These are phyloP conservation scores for Xerocomellus dryophilus DNA, from an alignment of 768 basidiomycete genomes.

Conservation along the genomic window DNA sequence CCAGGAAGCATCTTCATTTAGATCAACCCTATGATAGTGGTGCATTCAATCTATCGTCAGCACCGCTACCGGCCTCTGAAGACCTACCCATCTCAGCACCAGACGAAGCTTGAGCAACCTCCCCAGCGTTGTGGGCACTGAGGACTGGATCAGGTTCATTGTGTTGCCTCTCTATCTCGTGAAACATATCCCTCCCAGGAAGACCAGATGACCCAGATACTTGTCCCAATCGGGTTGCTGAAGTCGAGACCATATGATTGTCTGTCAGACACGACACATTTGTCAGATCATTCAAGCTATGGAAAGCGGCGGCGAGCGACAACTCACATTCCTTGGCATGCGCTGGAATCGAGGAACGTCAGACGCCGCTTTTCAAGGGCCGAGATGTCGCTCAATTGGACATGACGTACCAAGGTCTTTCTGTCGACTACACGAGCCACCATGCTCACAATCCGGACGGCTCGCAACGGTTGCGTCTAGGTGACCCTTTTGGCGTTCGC, in stretches of 20 bases:
- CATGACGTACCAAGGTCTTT: constrained; percentile 57
- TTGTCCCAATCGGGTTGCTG: background rate
- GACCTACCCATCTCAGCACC: background rate
- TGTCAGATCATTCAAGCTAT: background rate
- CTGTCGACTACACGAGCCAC: constrained; percentile 56
- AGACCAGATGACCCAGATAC: constrained; percentile 1
- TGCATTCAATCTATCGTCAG: background rate
- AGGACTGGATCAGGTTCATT: background rate
- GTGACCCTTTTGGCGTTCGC: constrained; percentile 69
- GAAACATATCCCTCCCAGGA: background rate
- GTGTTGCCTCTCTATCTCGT: constrained; percentile 1
- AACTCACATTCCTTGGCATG: constrained; percentile 76
- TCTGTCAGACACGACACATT: constrained; percentile 26
- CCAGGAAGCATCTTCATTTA: background rate
- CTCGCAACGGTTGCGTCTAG: constrained; percentile 52
- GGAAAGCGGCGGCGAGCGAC: background rate
- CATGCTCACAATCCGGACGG: constrained; percentile 69
- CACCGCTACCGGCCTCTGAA: background rate
- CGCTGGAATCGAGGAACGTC: constrained; percentile 35
- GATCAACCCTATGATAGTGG: background rate
- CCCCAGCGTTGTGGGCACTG: background rate
- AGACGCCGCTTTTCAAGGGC: constrained; percentile 7
- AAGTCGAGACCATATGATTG: constrained; percentile 37
- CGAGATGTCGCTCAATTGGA: background rate
- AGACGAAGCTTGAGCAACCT: constrained; percentile 1